phyloP scores from a whole-genome alignment of 2,329 filamentous ascomycete species.

The Paraphaeosphaeria minitans region DNA sequence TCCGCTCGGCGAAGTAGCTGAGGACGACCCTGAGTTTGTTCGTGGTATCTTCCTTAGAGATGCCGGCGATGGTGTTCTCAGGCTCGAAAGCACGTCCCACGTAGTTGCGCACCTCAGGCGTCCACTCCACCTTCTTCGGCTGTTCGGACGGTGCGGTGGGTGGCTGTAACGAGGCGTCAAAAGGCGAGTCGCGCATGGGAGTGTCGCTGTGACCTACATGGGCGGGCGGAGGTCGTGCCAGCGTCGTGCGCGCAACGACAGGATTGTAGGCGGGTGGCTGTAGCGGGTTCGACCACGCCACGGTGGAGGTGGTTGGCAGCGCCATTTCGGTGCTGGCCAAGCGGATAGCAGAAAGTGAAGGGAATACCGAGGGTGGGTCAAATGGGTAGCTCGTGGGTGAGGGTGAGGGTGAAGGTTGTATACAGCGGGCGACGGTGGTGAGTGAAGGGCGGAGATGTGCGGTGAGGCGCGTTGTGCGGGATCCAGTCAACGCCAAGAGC shows the following conservation, averaged over 20 bases:
- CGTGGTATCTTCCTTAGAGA: slow-evolving; percentile 72
- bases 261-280: slow-evolving; percentile 52
- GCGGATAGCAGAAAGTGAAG: not conserved
- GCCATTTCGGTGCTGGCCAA: slow-evolving; percentile 27
- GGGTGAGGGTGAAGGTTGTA: not conserved
- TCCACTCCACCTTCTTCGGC: slow-evolving; percentile 73
- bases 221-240: slow-evolving; percentile 26
- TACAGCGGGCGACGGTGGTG: slow-evolving; percentile 8
- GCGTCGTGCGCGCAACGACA: slow-evolving; percentile 51
- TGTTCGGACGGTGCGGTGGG: slow-evolving; percentile 39
- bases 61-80: slow-evolving; percentile 60
- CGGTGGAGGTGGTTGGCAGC: slow-evolving; percentile 32
- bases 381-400: not conserved
- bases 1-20: slow-evolving; percentile 75
- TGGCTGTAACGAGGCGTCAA: slow-evolving; percentile 26
- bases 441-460: slow-evolving; percentile 21
- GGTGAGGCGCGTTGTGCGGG: slow-evolving; percentile 17
- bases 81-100: slow-evolving; percentile 87
- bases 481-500: slow-evolving; percentile 10
- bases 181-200: slow-evolving; percentile 1
- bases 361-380: not conserved
- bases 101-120: slow-evolving; percentile 80
- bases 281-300: slow-evolving; percentile 33
- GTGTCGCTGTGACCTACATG: slow-evolving; percentile 23
- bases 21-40: slow-evolving; percentile 85